phyloP scores from a whole-genome alignment of 805 yeast species.

The Saccharomycopsis babjevae region DNA sequence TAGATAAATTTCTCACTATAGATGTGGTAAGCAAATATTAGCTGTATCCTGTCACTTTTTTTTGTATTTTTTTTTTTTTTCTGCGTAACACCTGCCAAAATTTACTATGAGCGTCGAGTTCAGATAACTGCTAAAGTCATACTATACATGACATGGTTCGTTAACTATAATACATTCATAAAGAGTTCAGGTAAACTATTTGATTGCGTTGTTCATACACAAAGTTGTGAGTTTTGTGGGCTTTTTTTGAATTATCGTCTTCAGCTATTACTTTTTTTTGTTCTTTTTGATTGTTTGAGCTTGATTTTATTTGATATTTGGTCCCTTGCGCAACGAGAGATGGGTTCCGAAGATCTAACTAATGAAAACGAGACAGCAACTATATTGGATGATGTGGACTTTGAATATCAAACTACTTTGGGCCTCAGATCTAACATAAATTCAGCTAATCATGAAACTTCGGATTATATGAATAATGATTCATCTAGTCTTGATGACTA shows the following conservation, averaged over 20 bases:
- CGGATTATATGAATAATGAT: background rate
- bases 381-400: background rate
- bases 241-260: too few species aligned
- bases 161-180: too few species aligned
- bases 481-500: background rate
- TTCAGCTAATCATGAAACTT: background rate
- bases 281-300: too few species aligned
- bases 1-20: too few species aligned
- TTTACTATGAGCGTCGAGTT: background rate
- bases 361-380: background rate
- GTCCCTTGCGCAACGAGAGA: background rate
- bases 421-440: background rate
- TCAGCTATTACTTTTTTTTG: too few species aligned
- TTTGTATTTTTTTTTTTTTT: background rate
- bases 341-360: background rate
- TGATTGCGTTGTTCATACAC: too few species aligned
- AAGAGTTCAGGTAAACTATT: too few species aligned
- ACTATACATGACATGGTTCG: too few species aligned
- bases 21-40: too few species aligned
- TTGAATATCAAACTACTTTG: background rate
- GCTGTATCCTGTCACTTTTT: background rate
- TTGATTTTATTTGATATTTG: background rate
- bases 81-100: background rate
- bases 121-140: too few species aligned
- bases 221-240: too few species aligned